Evolutionary conservation across 2,329 filamentous ascomycete species (phyloP).

Genomic region (Fusarium multiceps): DNA sequence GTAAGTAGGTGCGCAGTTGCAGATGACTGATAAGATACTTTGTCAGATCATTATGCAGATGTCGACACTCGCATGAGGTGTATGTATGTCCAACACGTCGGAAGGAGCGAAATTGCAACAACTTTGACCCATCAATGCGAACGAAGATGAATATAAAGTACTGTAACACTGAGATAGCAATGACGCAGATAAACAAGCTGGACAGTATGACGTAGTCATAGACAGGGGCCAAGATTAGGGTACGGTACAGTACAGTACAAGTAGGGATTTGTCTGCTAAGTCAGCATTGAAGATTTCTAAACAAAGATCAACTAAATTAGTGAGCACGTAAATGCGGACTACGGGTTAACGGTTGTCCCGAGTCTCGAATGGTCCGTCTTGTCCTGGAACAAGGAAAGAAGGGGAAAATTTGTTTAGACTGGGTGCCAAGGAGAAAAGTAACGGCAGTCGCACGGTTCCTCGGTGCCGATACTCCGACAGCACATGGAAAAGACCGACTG

Average conservation of each 20-base stretch:
- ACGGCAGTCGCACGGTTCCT: conserved; percentile 39
- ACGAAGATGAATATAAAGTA: not conserved
- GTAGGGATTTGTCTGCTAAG: conserved; percentile 8
- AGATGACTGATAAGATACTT: not conserved
- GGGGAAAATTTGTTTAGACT: conserved; percentile 13
- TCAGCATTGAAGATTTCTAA: conserved; percentile 7
- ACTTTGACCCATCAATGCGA: not conserved
- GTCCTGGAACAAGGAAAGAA: not conserved
- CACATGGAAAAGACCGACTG: conserved; percentile 23
- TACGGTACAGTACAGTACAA: not conserved
- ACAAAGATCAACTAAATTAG: not conserved
- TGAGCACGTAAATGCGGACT: not conserved
- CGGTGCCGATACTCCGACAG: conserved; percentile 35
- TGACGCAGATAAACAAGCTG: conserved; percentile 22
- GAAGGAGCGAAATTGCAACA: not conserved
- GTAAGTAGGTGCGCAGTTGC: not conserved
- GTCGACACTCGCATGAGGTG: not conserved
- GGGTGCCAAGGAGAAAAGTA: not conserved
- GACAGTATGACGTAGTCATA: conserved; percentile 23
- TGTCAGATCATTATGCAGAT: not conserved
- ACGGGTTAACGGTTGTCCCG: conserved; percentile 28
- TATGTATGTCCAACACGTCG: not conserved
- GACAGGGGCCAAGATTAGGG: not conserved
- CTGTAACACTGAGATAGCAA: conserved; percentile 14
- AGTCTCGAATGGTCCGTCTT: not conserved